phyloP scores from a whole-genome alignment of 495 filamentous ascomycete genomes.

The Corynascus novoguineensis region DNA sequence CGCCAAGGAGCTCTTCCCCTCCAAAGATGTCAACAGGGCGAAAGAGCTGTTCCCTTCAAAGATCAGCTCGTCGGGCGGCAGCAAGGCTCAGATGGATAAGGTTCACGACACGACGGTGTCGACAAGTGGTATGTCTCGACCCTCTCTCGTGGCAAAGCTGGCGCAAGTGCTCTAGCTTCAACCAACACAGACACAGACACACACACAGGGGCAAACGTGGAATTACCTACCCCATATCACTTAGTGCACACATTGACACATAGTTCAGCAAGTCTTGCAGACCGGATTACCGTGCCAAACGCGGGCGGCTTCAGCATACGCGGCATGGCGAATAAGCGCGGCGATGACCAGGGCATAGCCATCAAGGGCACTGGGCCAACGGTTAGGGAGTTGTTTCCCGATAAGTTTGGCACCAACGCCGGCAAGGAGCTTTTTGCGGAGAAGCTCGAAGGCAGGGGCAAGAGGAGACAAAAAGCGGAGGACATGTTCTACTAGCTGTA shows the following conservation, averaged over 20 bases:
- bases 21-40: constrained; percentile 36
- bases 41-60: constrained; percentile 72
- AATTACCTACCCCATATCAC: not conserved
- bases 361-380: constrained; percentile 60
- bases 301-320: constrained; percentile 55
- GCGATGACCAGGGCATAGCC: constrained; percentile 50
- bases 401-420: constrained; percentile 62
- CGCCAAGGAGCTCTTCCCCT: constrained; percentile 64
- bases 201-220: not conserved
- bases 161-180: constrained; percentile 11
- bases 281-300: constrained; percentile 34
- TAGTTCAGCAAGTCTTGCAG: constrained; percentile 32
- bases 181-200: not conserved
- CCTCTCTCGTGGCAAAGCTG: constrained; percentile 19
- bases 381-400: constrained; percentile 65
- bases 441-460: constrained; percentile 41
- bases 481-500: constrained; percentile 47
- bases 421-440: constrained; percentile 67
- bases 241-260: constrained; percentile 20
- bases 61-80: constrained; percentile 20
- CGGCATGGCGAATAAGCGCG: constrained; percentile 48
- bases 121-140: constrained; percentile 33
- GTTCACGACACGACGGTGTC: constrained; percentile 42
- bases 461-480: constrained; percentile 47
- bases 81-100: constrained; percentile 37